A percentile compares a stretch with the other conserved stretches of the same genome.
phyloP scores from a whole-genome alignment of 345 rosid genomes.

The Eucalyptus marginata region DNA sequence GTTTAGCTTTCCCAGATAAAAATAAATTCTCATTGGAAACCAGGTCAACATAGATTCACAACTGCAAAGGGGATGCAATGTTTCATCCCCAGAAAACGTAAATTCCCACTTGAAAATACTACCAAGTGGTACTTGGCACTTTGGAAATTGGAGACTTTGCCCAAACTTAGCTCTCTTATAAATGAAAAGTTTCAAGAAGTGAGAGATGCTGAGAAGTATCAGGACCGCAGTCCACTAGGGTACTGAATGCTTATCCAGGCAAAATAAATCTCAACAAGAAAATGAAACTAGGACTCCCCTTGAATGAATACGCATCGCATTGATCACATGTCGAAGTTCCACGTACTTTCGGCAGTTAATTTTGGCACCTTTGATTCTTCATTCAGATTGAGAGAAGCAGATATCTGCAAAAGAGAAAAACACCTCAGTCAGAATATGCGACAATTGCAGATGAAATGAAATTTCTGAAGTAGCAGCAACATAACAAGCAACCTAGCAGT shows the following conservation, averaged over 20 bases:
- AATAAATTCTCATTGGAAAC: neutral
- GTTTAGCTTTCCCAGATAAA: neutral
- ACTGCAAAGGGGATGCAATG: neutral
- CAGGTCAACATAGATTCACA: neutral
- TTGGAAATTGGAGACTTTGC: neutral
- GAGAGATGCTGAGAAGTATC: neutral
- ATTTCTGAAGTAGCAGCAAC: neutral
- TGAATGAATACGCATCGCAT: neutral
- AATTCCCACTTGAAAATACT: neutral
- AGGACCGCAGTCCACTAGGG: neutral
- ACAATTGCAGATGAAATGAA: neutral
- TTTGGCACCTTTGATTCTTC: slow-evolving; percentile 61
- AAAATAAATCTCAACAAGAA: neutral
- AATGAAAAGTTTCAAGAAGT: neutral
- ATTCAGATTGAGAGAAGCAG: slow-evolving; percentile 53
- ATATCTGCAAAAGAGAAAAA: slow-evolving; percentile 20
- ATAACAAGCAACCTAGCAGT: neutral
- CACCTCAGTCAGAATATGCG: neutral
- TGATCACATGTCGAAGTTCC: slow-evolving; percentile 58
- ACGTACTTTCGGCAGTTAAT: slow-evolving; percentile 58
- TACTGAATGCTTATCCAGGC: neutral
- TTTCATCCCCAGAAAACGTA: neutral
- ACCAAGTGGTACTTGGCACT: neutral
- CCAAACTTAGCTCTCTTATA: neutral
- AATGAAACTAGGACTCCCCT: neutral